phyloP scores from a whole-genome alignment of 495 filamentous ascomycete genomes.

The Penicillium subrubescens region DNA sequence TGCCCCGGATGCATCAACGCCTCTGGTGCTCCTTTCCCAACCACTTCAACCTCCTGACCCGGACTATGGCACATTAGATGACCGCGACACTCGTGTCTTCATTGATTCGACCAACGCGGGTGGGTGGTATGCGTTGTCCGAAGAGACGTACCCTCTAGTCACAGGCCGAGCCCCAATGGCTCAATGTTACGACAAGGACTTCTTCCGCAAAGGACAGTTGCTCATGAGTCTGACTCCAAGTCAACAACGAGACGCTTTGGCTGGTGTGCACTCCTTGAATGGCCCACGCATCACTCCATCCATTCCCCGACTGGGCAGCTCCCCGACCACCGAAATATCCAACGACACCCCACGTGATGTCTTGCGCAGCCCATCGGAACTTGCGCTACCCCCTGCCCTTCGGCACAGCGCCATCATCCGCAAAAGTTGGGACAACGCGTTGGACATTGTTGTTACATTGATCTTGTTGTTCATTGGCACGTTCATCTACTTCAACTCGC shows the following conservation, averaged over 20 bases:
- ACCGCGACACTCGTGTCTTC: conserved; percentile 69
- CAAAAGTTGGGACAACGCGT: conserved; percentile 53
- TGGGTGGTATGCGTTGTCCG: conserved; percentile 94
- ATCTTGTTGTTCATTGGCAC: conserved; percentile 46
- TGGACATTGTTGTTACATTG: conserved; percentile 53
- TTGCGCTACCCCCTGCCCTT: conserved; percentile 48
- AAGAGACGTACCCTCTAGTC: conserved; percentile 78
- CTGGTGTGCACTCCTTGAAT: conserved; percentile 55
- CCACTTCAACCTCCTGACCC: conserved; percentile 68
- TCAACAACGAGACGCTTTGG: conserved; percentile 52
- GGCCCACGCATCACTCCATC: conserved; percentile 38
- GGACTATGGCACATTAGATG: conserved; percentile 57
- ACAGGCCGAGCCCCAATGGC: conserved; percentile 69
- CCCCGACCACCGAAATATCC: conserved; percentile 31
- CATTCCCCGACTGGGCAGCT: conserved; percentile 40
- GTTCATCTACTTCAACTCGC: conserved; percentile 55
- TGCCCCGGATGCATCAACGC: conserved; percentile 55
- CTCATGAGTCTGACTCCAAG: conserved; percentile 43
- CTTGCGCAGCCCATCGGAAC: conserved; percentile 40
- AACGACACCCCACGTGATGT: conserved; percentile 49
- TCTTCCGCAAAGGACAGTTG: conserved; percentile 44
- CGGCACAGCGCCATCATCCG: conserved; percentile 56
- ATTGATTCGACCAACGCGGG: conserved; percentile 83
- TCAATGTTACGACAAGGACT: conserved; percentile 63
- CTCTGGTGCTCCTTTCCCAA: conserved; percentile 82